Evolutionary conservation across 2,329 filamentous ascomycete species (phyloP), one percentile per base, ranked within the genome.

Genomic region (Monilinia laxa): DNA sequence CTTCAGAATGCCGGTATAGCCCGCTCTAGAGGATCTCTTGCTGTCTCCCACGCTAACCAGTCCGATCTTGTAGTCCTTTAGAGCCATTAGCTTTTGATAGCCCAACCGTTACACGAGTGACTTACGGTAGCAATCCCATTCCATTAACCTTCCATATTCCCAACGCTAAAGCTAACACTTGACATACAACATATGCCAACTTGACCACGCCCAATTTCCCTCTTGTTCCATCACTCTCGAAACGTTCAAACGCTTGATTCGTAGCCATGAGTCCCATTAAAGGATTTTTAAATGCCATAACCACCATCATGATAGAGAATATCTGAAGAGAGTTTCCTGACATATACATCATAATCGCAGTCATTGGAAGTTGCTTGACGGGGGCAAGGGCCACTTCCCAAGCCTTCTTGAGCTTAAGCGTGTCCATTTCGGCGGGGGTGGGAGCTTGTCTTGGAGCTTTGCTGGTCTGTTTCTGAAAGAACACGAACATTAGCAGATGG

Each of bases 331-430:
- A 93, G 81, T 98, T 99, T 75, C 95, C 95, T 42, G 94, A 96
- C 95, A 99, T 99, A 85, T 99, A 99, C 93, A 98, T 98, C 89
- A 97, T 97, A 78, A 99, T 94, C 70, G 90, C 93, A 67, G 96
- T 98, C 95, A 99, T 99, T 67, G 95, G 95, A 57, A 99, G 84
- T 77, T 90, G 89, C 82, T 99, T 99, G 70, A 95, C 90, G 0
- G 95, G 95, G 2, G 90, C 94, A 58, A 99, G 87, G 53, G 95
- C 94, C 55, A 99, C 86, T 79, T 99, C 95, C 95, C 95, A 99
- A 0, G 95, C 95, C 79, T 99, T 99, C 81, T 99, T 99, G 74
- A 99, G 82, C 83, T 98, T 98, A 70, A 99, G 83, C 28, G 90
- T 93, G 78, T 98, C 94, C 84, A 93, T 97, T 80, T 98, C 93